Evolutionary conservation across 129 eudicot species (phyloP).

Genomic region (Solidago caesia): DNA sequence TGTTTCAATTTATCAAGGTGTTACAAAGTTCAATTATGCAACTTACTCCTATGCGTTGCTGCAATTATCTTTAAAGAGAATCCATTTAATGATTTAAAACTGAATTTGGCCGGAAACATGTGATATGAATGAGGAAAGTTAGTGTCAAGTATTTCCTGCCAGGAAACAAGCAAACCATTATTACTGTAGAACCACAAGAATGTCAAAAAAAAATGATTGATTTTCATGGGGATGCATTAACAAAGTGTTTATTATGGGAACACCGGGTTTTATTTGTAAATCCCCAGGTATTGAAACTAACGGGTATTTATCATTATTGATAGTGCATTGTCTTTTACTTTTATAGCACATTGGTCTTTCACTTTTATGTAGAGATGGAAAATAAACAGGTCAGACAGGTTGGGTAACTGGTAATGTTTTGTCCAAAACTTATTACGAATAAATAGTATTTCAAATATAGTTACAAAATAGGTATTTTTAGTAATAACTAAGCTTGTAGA

Average conservation of each 20-base stretch:
- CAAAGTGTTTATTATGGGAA: slow-evolving; percentile 67
- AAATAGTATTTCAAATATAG: background rate
- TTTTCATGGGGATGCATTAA: slow-evolving; percentile 69
- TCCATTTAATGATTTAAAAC: slow-evolving; percentile 57
- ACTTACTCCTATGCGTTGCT: too few relatives aligned
- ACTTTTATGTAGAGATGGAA: too few relatives aligned
- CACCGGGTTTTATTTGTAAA: slow-evolving; percentile 52
- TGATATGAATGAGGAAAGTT: slow-evolving; percentile 49
- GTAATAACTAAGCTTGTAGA: background rate
- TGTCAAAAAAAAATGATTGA: slow-evolving; percentile 63
- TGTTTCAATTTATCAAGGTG: too few relatives aligned
- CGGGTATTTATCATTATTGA: slow-evolving; percentile 37
- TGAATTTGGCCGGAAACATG: slow-evolving; percentile 63
- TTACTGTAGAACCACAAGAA: slow-evolving; percentile 68
- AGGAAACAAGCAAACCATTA: slow-evolving; percentile 70
- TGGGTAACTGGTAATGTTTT: background rate
- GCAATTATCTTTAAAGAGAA: slow-evolving; percentile 30
- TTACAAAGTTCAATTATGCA: too few relatives aligned
- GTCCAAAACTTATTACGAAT: background rate
- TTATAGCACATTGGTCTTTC: background rate
- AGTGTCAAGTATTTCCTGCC: slow-evolving; percentile 82
- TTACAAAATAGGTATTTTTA: background rate
- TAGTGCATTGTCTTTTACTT: background rate
- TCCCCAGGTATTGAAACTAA: slow-evolving; percentile 26
- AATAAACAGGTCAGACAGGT: background rate